Conservation (phyloP, 495 filamentous ascomycete species). For the Aspergillus cavernicola region DNA sequence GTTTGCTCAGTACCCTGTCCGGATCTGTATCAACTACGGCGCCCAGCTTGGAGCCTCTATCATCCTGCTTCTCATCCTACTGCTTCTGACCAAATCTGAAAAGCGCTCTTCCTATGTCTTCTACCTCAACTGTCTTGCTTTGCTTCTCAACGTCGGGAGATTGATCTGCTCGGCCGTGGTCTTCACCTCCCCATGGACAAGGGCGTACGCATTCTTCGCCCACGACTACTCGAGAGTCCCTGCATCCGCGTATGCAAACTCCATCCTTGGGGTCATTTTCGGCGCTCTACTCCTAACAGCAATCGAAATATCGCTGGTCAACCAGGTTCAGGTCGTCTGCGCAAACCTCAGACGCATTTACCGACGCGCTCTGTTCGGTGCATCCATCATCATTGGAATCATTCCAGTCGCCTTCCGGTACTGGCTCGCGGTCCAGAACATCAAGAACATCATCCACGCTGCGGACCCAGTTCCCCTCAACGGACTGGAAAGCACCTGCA, state of each 20-base stretch:
- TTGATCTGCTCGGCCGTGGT: conserved; percentile 55
- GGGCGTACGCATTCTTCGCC: conserved; percentile 57
- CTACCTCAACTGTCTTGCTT: conserved; percentile 57
- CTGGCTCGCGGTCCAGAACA: conserved; percentile 54
- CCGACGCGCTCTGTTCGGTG: conserved; percentile 37
- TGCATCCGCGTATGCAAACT: conserved; percentile 42
- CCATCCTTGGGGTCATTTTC: conserved; percentile 51
- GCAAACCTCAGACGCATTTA: conserved; percentile 41
- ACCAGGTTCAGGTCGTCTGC: conserved; percentile 70
- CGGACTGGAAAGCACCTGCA: conserved; percentile 50
- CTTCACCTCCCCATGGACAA: conserved; percentile 53
- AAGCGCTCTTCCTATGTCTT: conserved; percentile 61
- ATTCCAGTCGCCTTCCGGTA: conserved; percentile 58
- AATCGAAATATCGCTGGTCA: conserved; percentile 61
- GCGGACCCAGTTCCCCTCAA: conserved; percentile 10
- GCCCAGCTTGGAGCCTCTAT: conserved; percentile 70
- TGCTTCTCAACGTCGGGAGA: conserved; percentile 59
- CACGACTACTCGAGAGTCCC: conserved; percentile 54
- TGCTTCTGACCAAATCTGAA: conserved; percentile 58
- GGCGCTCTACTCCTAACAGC: conserved; percentile 55
- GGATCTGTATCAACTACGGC: conserved; percentile 64
- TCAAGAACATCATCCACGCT: conserved; percentile 43
- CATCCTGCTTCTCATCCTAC: conserved; percentile 61
- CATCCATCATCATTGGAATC: conserved; percentile 53
- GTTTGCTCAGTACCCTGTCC: conserved; percentile 47